Evolutionary conservation across 345 rosid genomes (phyloP).

Genomic region (Citrus sinensis): DNA sequence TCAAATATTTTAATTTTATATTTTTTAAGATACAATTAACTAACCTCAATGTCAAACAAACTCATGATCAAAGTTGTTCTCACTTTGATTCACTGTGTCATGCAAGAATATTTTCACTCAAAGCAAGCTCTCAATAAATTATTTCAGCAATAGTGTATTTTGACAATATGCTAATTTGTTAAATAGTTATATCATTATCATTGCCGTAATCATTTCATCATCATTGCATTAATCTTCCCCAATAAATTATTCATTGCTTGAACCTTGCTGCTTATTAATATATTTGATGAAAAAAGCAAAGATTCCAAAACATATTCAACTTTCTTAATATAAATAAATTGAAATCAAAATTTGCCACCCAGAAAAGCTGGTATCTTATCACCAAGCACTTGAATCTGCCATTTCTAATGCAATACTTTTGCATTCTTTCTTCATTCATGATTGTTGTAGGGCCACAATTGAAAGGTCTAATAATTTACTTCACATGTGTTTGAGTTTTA

Average conservation of each 20-base stretch:
- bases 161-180: neutral
- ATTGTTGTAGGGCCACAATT: conserved; percentile 25
- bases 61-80: neutral
- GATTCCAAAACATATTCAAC: conserved; percentile 11
- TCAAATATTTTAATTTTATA: fast-evolving
- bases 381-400: conserved; percentile 2
- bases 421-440: conserved; percentile 18
- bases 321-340: neutral
- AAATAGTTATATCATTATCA: neutral
- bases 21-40: too few relatives aligned
- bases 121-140: neutral
- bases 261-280: neutral
- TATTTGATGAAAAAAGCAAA: conserved; percentile 11
- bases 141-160: neutral
- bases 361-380: conserved; percentile 4
- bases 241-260: neutral
- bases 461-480: conserved; percentile 28
- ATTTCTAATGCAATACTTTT: conserved; percentile 9
- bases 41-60: too few relatives aligned
- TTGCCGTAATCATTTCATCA: conserved; percentile 2
- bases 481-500: conserved; percentile 22
- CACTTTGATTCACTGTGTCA: neutral
- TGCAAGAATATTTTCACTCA: neutral
- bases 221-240: neutral
- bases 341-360: neutral